A percentile compares a stretch with the other conserved stretches of the same genome.
Conservation (phyloP, 169 alveolate species). For the Plasmodium yoelii region DNA sequence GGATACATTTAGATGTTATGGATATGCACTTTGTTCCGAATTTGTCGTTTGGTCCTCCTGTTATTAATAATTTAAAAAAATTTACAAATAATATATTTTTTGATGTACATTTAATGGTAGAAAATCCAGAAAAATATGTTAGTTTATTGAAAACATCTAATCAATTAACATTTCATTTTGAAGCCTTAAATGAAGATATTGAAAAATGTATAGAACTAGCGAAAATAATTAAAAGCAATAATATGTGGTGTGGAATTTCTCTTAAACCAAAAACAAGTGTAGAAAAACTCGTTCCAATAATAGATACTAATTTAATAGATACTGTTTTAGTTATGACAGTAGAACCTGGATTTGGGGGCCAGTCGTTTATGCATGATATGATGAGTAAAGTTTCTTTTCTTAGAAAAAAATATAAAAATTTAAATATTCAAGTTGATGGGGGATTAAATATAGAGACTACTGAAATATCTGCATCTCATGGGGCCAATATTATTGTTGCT, state of each 20-base stretch:
- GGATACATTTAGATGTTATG: constrained; percentile 85
- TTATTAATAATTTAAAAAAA: constrained; percentile 84
- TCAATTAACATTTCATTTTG: constrained; percentile 89
- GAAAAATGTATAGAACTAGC: constrained; percentile 61
- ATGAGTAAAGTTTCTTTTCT: constrained; percentile 86
- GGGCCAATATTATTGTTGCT: constrained; percentile 91
- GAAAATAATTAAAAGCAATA: constrained; percentile 29
- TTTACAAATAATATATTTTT: constrained; percentile 81
- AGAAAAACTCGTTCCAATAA: constrained; percentile 56
- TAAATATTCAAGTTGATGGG: constrained; percentile 90
- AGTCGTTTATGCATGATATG: constrained; percentile 88
- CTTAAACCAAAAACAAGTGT: constrained; percentile 57
- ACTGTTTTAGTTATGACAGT: constrained; percentile 92
- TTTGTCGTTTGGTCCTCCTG: constrained; percentile 89
- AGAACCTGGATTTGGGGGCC: constrained; percentile 95
- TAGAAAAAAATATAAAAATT: constrained; percentile 79
- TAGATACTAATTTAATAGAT: constrained; percentile 79
- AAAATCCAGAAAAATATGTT: constrained; percentile 89
- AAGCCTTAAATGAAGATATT: constrained; percentile 80
- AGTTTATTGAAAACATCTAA: constrained; percentile 86
- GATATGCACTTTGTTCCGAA: constrained; percentile 90
- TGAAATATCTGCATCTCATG: constrained; percentile 86
- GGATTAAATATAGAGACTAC: constrained; percentile 88
- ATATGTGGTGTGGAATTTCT: constrained; percentile 67
- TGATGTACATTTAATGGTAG: constrained; percentile 91